Conservation (phyloP, 176 grass and related monocot genomes). For the Ensete ventricosum region DNA sequence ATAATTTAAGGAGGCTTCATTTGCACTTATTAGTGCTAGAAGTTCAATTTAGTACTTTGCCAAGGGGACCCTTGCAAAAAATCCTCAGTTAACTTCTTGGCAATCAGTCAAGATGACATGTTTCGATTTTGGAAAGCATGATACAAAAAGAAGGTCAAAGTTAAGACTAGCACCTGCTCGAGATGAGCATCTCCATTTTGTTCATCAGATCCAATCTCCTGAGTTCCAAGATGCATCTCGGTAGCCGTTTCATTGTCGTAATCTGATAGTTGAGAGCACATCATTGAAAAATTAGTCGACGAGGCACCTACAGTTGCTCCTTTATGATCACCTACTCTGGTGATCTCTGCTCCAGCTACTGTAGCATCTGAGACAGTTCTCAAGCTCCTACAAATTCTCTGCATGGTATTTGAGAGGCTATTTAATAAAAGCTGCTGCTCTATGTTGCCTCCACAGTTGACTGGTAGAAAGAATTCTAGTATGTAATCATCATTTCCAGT, state of each 20-base stretch:
- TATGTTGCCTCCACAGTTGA: conserved; percentile 28
- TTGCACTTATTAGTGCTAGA: no score
- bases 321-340: conserved; percentile 5
- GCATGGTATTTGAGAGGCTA: conserved; percentile 31
- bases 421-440: conserved; percentile 55
- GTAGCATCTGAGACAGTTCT: conserved; percentile 50
- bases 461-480: conserved; percentile 59
- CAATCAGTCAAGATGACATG: no score
- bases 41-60: no score
- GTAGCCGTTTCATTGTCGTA: conserved; percentile 19
- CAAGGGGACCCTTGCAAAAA: no score
- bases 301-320: conserved; percentile 15
- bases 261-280: conserved; percentile 19
- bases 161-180: conserved; percentile 12
- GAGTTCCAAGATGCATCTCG: not conserved
- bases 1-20: no score
- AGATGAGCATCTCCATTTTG: not conserved
- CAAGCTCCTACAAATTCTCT: conserved; percentile 40
- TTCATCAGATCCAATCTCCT: not conserved
- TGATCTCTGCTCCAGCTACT: conserved; percentile 23
- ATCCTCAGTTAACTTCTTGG: no score
- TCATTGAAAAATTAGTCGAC: conserved; percentile 21
- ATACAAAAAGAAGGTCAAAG: not conserved
- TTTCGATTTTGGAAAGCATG: not conserved
- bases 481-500: conserved; percentile 50